Evolutionary conservation across 345 rosid genomes (phyloP).

Genomic region (Syzygium jambos): DNA sequence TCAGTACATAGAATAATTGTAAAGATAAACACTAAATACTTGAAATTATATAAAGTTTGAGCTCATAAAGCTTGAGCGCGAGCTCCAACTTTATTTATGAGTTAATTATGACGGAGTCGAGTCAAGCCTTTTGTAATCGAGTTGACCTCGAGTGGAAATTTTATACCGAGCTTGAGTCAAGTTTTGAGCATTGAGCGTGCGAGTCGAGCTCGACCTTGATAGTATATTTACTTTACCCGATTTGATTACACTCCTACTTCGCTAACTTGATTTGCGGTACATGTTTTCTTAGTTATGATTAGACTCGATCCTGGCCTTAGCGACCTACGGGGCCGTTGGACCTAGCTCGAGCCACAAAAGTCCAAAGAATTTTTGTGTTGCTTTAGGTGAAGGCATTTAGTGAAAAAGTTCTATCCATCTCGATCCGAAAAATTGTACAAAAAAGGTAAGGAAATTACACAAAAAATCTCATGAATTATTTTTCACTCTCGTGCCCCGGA

Average conservation of each 20-base stretch:
- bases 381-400: neutral
- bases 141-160: neutral
- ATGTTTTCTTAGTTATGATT: neutral
- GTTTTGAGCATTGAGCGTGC: neutral
- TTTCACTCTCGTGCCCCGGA: neutral
- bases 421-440: neutral
- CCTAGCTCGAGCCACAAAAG: neutral
- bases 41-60: neutral
- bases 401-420: neutral
- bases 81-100: neutral
- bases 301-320: neutral
- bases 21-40: neutral
- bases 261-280: neutral
- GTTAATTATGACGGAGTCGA: neutral
- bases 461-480: neutral
- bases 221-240: neutral
- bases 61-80: neutral
- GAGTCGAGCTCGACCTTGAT: neutral
- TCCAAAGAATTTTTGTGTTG: neutral
- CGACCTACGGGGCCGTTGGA: neutral
- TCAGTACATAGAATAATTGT: too few relatives aligned
- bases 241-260: neutral
- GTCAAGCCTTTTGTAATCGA: neutral
- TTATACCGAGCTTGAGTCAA: neutral
- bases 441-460: neutral